Conservation (phyloP, 805 yeast genomes). For the Cyberlindnera amylophila region DNA sequence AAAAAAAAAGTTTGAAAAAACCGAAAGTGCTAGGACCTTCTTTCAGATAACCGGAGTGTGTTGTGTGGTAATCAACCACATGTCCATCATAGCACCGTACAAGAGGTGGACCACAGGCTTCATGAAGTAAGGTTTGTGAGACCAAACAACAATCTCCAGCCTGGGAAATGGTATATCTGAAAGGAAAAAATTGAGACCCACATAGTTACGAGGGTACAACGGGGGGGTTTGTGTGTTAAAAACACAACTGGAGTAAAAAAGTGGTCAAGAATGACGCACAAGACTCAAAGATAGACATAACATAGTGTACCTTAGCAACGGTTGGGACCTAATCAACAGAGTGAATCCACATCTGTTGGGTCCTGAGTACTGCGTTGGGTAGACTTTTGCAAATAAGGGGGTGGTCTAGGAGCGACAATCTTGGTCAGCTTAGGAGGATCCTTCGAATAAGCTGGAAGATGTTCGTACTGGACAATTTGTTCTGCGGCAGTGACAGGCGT, state of each 20-base stretch:
- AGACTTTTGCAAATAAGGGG: background rate
- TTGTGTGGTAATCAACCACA: background rate
- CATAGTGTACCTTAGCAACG: no score
- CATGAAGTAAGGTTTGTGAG: conserved; percentile 1
- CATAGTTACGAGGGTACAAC: background rate
- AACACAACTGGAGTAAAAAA: background rate
- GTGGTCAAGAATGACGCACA: background rate
- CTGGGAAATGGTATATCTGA: background rate
- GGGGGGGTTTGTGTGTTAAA: background rate
- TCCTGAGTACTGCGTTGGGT: background rate
- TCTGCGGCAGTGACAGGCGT: background rate
- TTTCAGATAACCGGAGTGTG: no score
- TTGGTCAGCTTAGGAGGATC: conserved; percentile 3
- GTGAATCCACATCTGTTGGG: background rate
- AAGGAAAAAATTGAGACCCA: background rate
- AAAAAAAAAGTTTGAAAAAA: no score
- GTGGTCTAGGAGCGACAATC: conserved; percentile 8
- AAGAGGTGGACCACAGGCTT: conserved; percentile 2
- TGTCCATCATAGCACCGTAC: conserved; percentile 1
- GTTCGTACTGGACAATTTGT: background rate
- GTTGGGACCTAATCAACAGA: background rate
- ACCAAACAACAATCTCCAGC: conserved; percentile 1
- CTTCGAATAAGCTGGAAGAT: conserved; percentile 9
- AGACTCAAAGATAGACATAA: background rate
- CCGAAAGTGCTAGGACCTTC: conserved; percentile 4